Evolutionary conservation across 805 yeast species (phyloP).

Genomic region (Sungouiella blattae): DNA sequence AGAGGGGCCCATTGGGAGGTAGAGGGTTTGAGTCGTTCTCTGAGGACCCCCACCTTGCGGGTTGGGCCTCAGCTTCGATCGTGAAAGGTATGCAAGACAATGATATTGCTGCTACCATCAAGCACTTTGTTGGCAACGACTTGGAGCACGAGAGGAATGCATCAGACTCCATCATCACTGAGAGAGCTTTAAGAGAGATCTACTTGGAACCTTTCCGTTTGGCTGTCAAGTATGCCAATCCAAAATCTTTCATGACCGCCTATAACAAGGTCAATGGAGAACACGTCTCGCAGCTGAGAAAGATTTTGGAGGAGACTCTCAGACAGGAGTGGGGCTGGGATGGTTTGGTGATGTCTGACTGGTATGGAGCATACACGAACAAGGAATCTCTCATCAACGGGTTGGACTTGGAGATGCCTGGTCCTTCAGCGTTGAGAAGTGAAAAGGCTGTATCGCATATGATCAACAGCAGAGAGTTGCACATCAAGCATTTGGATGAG

Average conservation of each 20-base stretch:
- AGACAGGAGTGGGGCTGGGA: constrained; percentile 31
- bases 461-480: constrained; percentile 24
- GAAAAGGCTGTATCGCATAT: constrained; percentile 17
- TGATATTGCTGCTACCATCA: constrained; percentile 29
- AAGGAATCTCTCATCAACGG: constrained; percentile 26
- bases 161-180: constrained; percentile 26
- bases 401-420: constrained; percentile 35
- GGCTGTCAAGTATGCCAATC: constrained; percentile 28
- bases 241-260: constrained; percentile 29
- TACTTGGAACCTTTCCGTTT: constrained; percentile 32
- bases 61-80: constrained; percentile 22
- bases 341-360: constrained; percentile 33
- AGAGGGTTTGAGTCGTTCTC: constrained; percentile 32
- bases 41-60: constrained; percentile 32
- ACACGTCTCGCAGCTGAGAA: constrained; percentile 24
- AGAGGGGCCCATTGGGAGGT: constrained; percentile 33
- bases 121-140: constrained; percentile 33
- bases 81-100: constrained; percentile 28
- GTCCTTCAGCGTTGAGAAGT: constrained; percentile 24
- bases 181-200: constrained; percentile 30
- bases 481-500: constrained; percentile 22
- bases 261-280: constrained; percentile 32
- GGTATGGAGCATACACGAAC: constrained; percentile 30
- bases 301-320: constrained; percentile 21
- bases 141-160: constrained; percentile 30